Percentiles rank a stretch among this genome's conserved stretches.
Evolutionary conservation across 257 asterid genomes (phyloP).

Genomic region (Solanum etuberosum): DNA sequence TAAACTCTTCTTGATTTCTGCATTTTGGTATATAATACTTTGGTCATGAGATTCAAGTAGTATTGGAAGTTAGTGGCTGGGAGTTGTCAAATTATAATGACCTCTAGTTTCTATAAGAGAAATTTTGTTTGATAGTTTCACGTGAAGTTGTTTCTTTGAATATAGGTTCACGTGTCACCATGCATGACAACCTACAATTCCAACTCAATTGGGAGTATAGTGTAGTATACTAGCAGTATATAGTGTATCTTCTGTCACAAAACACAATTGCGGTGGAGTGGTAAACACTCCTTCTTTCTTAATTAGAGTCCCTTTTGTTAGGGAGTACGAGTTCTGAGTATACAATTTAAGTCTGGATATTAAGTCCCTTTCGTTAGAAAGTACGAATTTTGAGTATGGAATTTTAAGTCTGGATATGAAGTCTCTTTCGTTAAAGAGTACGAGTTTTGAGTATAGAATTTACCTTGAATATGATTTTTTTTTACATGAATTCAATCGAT

Average conservation of each 20-base stretch:
- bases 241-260: not conserved
- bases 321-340: not conserved
- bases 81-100: not conserved
- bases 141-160: slow-evolving; percentile 9
- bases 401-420: not conserved
- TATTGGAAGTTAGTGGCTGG: not conserved
- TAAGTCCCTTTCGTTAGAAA: accelerated
- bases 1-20: not conserved
- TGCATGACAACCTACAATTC: not conserved
- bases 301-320: no score
- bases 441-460: no score
- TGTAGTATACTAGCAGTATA: not conserved
- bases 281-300: not conserved
- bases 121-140: slow-evolving; percentile 21
- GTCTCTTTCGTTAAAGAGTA: not conserved
- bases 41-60: not conserved
- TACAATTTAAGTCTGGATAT: not conserved
- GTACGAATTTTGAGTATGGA: not conserved
- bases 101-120: not conserved
- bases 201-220: not conserved
- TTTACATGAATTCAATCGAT: not conserved
- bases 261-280: not conserved
- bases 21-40: not conserved
- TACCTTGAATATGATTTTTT: not conserved
- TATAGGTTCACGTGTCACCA: slow-evolving; percentile 16